Conservation (phyloP, 768 basidiomycete species). For the Suillus subluteus region DNA sequence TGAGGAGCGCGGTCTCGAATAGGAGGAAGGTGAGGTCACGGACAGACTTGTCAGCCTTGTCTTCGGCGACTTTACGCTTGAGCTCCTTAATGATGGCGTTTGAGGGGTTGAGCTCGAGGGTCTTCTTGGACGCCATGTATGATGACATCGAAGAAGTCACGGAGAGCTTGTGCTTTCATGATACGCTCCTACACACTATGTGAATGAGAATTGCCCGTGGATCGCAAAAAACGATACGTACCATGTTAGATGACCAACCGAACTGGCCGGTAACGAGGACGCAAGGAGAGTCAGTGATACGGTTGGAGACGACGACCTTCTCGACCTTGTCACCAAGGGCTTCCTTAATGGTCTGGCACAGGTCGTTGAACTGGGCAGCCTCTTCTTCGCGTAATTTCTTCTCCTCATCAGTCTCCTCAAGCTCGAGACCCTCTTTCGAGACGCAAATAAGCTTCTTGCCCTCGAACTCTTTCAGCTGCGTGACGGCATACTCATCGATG, state of each 20-base stretch:
- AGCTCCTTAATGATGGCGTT: constrained; percentile 97
- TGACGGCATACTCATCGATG: constrained; percentile 98
- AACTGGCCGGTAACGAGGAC: constrained; percentile 99
- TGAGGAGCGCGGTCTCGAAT: constrained; percentile 96
- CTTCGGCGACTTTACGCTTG: constrained; percentile 92
- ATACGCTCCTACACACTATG: constrained; percentile 74
- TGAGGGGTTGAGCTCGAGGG: constrained; percentile 90
- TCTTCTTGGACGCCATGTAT: constrained; percentile 99
- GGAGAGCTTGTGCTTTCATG: constrained; percentile 98
- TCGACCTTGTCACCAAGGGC: constrained; percentile 99
- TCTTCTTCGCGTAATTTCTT: constrained; percentile 90
- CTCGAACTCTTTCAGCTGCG: constrained; percentile 99
- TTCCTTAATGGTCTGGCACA: constrained; percentile 96
- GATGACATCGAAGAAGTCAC: constrained; percentile 97
- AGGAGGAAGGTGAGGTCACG: constrained; percentile 94
- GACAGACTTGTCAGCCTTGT: constrained; percentile 98
- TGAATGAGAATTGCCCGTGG: constrained; percentile 2
- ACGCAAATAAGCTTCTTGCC: constrained; percentile 97
- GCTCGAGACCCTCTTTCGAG: constrained; percentile 98
- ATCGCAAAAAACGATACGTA: constrained; percentile 33
- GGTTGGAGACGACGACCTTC: constrained; percentile 98
- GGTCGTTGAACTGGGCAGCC: constrained; percentile 77
- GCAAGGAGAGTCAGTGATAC: constrained; percentile 95
- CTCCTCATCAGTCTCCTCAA: constrained; percentile 98
- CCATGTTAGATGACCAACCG: constrained; percentile 99